A percentile compares a stretch with the other conserved stretches of the same genome.
Conservation (phyloP, 2,329 filamentous ascomycete genomes). For the Fusarium sarcochroum region DNA sequence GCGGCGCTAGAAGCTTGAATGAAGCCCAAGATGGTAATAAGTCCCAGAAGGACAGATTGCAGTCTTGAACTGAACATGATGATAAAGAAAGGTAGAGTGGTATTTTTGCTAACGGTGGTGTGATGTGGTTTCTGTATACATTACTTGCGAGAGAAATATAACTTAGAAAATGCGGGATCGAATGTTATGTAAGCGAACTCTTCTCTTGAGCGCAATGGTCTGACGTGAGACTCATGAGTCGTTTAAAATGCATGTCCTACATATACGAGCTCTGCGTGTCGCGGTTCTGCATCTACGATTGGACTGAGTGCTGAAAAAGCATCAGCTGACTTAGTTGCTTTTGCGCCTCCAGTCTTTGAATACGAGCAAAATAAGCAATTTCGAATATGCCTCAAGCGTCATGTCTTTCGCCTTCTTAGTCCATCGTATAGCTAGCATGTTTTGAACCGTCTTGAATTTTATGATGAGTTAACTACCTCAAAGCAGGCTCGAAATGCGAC, state of each 20-base stretch:
- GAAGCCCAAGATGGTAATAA: rapidly evolving
- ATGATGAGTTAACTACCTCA: too few species aligned
- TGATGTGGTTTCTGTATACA: background rate
- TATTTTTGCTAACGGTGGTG: background rate
- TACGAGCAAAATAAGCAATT: too few species aligned
- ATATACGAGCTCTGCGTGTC: background rate
- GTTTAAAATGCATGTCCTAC: background rate
- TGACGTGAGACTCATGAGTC: background rate
- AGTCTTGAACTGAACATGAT: background rate
- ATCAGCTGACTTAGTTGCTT: background rate
- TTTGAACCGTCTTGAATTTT: too few species aligned
- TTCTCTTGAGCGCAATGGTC: background rate
- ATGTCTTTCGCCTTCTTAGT: too few species aligned
- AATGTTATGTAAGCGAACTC: background rate
- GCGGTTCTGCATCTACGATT: background rate
- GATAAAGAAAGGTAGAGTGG: background rate
- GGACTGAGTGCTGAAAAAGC: background rate
- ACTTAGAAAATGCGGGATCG: background rate
- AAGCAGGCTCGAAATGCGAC: too few species aligned
- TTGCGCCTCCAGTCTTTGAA: background rate
- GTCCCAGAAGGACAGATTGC: background rate
- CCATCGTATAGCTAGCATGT: too few species aligned
- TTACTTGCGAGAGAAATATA: background rate
- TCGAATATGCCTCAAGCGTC: too few species aligned
- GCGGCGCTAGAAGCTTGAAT: background rate